These are phyloP conservation scores for Sclerotinia minor DNA, from an alignment of 2,329 filamentous ascomycete species.

Conservation along the genomic window DNA sequence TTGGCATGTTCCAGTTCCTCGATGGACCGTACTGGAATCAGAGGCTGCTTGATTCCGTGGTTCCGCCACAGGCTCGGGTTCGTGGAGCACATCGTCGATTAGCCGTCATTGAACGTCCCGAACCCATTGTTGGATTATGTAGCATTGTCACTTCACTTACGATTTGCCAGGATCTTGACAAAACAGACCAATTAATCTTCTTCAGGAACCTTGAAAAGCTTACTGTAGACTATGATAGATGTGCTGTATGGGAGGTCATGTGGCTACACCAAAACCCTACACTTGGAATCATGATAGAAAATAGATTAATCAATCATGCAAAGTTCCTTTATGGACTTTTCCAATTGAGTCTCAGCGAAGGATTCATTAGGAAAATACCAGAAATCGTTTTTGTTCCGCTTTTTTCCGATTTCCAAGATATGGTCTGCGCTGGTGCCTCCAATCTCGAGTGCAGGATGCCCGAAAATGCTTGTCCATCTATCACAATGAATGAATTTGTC, in stretches of 20 bases:
- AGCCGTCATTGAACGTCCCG: not conserved
- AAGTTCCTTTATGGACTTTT: too few relatives aligned
- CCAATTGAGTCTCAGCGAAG: too few relatives aligned
- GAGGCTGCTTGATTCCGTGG: too few relatives aligned
- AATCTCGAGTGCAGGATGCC: not conserved
- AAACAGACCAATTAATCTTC: not conserved
- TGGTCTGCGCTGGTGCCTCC: not conserved
- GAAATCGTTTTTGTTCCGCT: too few relatives aligned
- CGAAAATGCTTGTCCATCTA: not conserved
- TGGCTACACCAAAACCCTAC: too few relatives aligned
- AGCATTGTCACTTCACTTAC: not conserved
- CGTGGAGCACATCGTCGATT: too few relatives aligned
- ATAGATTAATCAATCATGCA: not conserved
- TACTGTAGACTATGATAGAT: not conserved
- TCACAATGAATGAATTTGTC: not conserved
- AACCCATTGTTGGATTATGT: not conserved
- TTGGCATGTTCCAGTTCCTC: not conserved
- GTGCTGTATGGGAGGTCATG: too few relatives aligned
- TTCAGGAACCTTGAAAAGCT: not conserved
- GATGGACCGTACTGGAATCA: not conserved
- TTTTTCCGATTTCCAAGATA: not conserved
- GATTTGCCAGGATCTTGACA: accelerated
- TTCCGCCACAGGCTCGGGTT: too few relatives aligned
- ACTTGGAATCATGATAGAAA: not conserved
- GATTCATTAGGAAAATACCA: too few relatives aligned